Percentiles rank a stretch among this genome's conserved stretches.
Conservation (phyloP, 495 filamentous ascomycete genomes). For the Xylaria grammica region DNA sequence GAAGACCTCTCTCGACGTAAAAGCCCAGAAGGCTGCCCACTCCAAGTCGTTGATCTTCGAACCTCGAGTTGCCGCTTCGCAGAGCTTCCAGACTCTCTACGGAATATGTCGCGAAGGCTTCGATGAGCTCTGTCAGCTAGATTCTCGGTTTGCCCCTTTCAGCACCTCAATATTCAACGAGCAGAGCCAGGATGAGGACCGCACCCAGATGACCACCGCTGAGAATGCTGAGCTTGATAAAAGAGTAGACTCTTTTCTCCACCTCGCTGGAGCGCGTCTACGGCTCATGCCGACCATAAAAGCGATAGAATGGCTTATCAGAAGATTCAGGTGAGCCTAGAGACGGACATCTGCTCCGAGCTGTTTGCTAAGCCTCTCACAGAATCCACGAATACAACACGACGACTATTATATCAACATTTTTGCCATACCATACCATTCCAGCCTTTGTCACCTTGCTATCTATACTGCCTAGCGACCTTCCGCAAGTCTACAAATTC, state of each 20-base stretch:
- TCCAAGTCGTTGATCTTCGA: slow-evolving; percentile 93
- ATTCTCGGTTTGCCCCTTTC: slow-evolving; percentile 74
- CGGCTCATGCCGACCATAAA: slow-evolving; percentile 85
- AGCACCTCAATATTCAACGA: slow-evolving; percentile 81
- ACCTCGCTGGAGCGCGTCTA: slow-evolving; percentile 73
- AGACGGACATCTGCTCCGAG: neutral
- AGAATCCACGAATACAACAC: slow-evolving; percentile 94
- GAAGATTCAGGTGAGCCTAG: slow-evolving; percentile 80
- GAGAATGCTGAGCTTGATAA: slow-evolving; percentile 83
- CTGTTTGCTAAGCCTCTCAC: slow-evolving; percentile 39
- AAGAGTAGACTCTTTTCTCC: slow-evolving; percentile 80
- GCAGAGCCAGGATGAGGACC: slow-evolving; percentile 85
- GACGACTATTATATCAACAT: slow-evolving; percentile 75
- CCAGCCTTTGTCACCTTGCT: slow-evolving; percentile 81
- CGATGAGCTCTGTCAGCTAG: slow-evolving; percentile 84
- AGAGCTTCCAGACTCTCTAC: slow-evolving; percentile 88
- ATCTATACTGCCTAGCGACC: slow-evolving; percentile 74
- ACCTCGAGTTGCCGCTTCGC: slow-evolving; percentile 74
- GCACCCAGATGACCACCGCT: slow-evolving; percentile 76
- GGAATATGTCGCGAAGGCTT: slow-evolving; percentile 86
- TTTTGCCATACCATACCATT: slow-evolving; percentile 88
- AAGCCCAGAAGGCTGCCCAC: slow-evolving; percentile 85
- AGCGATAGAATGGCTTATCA: slow-evolving; percentile 90
- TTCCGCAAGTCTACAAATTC: slow-evolving; percentile 79
- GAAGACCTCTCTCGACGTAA: slow-evolving; percentile 81